Conservation (phyloP, 768 basidiomycete genomes). For the Suillus fuscotomentosus region DNA sequence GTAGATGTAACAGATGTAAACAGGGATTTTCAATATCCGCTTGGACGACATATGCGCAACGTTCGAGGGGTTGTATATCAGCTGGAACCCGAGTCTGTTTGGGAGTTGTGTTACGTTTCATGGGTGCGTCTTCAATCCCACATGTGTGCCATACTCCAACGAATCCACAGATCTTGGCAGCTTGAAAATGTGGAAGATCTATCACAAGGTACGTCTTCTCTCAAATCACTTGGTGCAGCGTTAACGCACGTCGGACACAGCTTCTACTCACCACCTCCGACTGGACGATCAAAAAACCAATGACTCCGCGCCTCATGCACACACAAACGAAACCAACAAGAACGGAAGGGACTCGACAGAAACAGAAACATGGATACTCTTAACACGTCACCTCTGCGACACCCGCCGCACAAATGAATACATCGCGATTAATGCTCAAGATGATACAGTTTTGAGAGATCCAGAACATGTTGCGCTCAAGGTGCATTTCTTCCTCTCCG, state of each 20-base stretch:
- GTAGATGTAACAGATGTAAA: not conserved
- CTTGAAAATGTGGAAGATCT: constrained; percentile 38
- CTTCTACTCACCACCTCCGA: constrained; percentile 39
- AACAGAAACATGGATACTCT: constrained; percentile 72
- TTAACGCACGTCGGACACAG: constrained; percentile 18
- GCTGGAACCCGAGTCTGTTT: constrained; percentile 80
- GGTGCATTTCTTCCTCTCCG: constrained; percentile 22
- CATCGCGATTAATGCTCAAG: constrained; percentile 50
- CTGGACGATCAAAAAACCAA: constrained; percentile 32
- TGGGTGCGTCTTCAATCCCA: constrained; percentile 48
- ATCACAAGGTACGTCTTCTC: constrained; percentile 33
- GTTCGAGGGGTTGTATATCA: constrained; percentile 82
- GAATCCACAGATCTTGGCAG: constrained; percentile 35
- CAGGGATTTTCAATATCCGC: constrained; percentile 56
- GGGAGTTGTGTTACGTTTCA: constrained; percentile 52
- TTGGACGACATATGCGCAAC: constrained; percentile 75
- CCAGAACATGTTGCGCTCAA: constrained; percentile 37
- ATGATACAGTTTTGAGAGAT: constrained; percentile 37
- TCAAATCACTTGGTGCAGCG: constrained; percentile 3
- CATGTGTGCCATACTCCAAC: not conserved
- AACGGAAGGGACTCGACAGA: not conserved
- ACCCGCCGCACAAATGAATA: constrained; percentile 64
- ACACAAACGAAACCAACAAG: not conserved
- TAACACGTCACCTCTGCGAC: constrained; percentile 71
- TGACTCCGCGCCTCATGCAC: not conserved